Evolutionary conservation across 371 early-diverging fungal species (phyloP), one percentile per base, ranked within the genome.

Genomic region (Cokeromyces recurvatus): DNA sequence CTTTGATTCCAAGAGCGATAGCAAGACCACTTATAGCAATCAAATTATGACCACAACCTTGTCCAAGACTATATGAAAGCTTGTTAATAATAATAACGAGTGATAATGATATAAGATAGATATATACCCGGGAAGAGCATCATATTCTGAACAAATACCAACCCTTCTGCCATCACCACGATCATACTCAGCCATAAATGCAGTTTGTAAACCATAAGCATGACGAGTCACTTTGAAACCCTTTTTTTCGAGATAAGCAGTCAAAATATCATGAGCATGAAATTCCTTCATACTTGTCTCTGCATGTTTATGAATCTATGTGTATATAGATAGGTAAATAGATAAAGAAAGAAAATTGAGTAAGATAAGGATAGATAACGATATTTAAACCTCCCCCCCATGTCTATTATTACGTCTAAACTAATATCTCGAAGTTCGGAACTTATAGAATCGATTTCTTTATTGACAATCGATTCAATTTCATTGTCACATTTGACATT

Each of bases 11-110:
- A n/a, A 83, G 51, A 10, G 82, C 79, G 34, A 78, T 65, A n/a
- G 83, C 86, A 2, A 87, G 53, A n/a, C 86, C 87, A 10, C 79
- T 71, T 46, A 88, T 82, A 10, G 82, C 83, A 38, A 88, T 88
- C 47, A 85, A 55, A 35, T 82, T 81, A 48, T 84, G 81, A 7
- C 83, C 85, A 56, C 85, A 85, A 9, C 70, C 84, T 52, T 84
- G 84, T 9, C 84, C 84, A 6, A 82, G 42, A 34, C 67, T 71
- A 32, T 34, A 34, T n/a, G 23, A 15, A 17, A 25, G 17, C 10
- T 15, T 21, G 24, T 34, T 17, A 20, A 27, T 14, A 19, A 23
- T 27, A 43, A 17, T 27, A 27, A 16, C 3, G 35, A 15, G n/a
- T 15, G 9, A 34, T 6, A 5, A 11, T 34, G 5, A 4, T 34